Conservation (phyloP, 2,329 filamentous ascomycete genomes). For the Fusarium verrucosum region DNA sequence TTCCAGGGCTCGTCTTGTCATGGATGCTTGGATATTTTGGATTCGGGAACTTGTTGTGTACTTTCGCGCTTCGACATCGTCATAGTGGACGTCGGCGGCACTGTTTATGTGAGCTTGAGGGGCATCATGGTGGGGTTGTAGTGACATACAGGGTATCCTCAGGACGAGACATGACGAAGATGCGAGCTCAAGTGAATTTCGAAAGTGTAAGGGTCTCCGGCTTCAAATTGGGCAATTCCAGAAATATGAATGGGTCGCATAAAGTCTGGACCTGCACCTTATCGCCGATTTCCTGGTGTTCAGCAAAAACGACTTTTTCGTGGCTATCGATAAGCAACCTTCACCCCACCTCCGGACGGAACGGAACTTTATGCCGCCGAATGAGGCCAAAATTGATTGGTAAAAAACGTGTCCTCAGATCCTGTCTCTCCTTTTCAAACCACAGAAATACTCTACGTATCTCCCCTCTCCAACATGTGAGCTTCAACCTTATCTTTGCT, state of each 20-base stretch:
- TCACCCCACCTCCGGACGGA: not conserved
- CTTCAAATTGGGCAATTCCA: not conserved
- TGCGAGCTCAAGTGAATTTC: not conserved
- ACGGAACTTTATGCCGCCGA: not conserved
- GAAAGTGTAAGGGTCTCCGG: accelerated
- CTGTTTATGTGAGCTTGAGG: conserved; percentile 57
- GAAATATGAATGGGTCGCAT: not conserved
- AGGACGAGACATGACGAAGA: conserved; percentile 85
- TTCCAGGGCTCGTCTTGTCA: conserved; percentile 93
- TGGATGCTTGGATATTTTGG: conserved; percentile 91
- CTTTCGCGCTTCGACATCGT: conserved; percentile 94
- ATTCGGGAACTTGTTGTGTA: conserved; percentile 98
- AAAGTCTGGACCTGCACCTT: conserved; percentile 7
- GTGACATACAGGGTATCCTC: conserved; percentile 85
- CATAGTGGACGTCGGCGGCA: conserved; percentile 96
- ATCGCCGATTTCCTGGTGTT: conserved; percentile 26
- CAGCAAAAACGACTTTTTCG: conserved; percentile 41
- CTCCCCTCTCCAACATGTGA: conserved; percentile 39
- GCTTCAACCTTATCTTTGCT: conserved; percentile 19
- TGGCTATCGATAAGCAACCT: conserved; percentile 44
- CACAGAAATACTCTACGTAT: conserved; percentile 15
- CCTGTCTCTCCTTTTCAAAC: conserved; percentile 20
- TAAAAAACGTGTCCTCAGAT: conserved; percentile 38
- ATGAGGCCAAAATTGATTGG: conserved; percentile 28
- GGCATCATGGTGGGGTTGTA: conserved; percentile 33